Base-by-base conservation (phyloP, 371 early-diverging fungal genomes). In the Paraphysoderma sedebokerense region DNA sequence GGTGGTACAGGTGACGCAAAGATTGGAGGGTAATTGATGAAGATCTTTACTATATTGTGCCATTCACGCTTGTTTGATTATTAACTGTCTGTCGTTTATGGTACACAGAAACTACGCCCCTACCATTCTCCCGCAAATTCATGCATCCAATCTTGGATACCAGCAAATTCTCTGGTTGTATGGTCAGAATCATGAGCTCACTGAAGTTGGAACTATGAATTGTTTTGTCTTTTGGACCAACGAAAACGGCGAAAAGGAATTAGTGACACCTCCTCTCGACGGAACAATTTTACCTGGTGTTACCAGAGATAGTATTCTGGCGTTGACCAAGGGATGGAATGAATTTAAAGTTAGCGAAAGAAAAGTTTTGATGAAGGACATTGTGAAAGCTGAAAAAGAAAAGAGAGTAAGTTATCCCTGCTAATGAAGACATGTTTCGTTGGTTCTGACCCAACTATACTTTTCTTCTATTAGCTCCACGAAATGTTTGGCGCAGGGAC, bases 191-290 rank as follows among this genome's bases (percentile, higher is more conserved):
- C 77, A 87, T 54, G 67, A 81, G 51, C 59, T 95, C 46, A 90
- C 92, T 9, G 96, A 95, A 65, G 92, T 92, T 27, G 97, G 97
- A 44, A 87, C 92, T 40, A 92, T 90, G 91, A 92, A 96, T 71
- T 79, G 83, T 61, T 92, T 96, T 54, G 70, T 85, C 22, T 74
- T 71, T 65, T 79, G 85, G 81, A 78, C 66, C 61, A 85, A 83
- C 60, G 75, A 78, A 26, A 32, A 76, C 9, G 86, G 85, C 49
- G 66, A 81, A 50, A 53, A 48, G 20, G 95, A 96, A 63, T 74
- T 96, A 33, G 73, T 85, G 17, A 96, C 97, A 0, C 92, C 95
- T 37, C 80, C 81, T 13, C 74, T 93, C 50, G 92, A 93, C 65
- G 97, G 97, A 31, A 81, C 90, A 45, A 92, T 96, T 56, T 73